Evolutionary conservation across 2,329 filamentous ascomycete genomes (phyloP).

Genomic region (Sarocladiaceae sp.): DNA sequence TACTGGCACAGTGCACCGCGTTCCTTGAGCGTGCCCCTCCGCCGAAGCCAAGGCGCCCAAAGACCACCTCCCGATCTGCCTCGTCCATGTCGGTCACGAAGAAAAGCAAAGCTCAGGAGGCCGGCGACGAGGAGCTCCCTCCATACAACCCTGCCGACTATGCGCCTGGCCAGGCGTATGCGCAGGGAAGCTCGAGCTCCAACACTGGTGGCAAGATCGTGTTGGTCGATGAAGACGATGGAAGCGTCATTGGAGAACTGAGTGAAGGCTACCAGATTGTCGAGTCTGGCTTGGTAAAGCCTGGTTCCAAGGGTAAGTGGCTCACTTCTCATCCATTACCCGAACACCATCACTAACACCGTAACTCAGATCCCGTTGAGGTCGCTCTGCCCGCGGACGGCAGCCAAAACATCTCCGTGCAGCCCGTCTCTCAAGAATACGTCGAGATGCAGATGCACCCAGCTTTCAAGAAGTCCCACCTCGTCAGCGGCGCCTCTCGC

Average conservation of each 20-base stretch:
- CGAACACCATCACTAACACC: conserved; percentile 7
- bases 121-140: conserved; percentile 42
- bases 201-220: conserved; percentile 73
- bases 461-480: conserved; percentile 80
- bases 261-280: conserved; percentile 76
- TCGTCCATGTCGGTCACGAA: conserved; percentile 18
- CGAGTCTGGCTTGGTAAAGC: conserved; percentile 69
- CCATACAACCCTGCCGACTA: conserved; percentile 81
- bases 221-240: conserved; percentile 91
- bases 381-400: conserved; percentile 69
- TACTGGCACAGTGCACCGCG: conserved; percentile 93
- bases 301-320: conserved; percentile 81
- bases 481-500: conserved; percentile 82
- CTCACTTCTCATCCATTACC: background rate
- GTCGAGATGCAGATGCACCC: conserved; percentile 78
- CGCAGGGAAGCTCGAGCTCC: conserved; percentile 55
- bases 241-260: conserved; percentile 89
- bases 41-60: conserved; percentile 33
- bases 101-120: conserved; percentile 34
- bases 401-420: conserved; percentile 59
- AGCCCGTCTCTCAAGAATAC: conserved; percentile 65
- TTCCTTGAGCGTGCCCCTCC: conserved; percentile 82
- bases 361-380: conserved; percentile 65
- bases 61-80: conserved; percentile 17
- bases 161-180: conserved; percentile 75